These are phyloP conservation scores for Linanthus parryae DNA, from an alignment of 148 eudicot genomes.

Conservation along the genomic window DNA sequence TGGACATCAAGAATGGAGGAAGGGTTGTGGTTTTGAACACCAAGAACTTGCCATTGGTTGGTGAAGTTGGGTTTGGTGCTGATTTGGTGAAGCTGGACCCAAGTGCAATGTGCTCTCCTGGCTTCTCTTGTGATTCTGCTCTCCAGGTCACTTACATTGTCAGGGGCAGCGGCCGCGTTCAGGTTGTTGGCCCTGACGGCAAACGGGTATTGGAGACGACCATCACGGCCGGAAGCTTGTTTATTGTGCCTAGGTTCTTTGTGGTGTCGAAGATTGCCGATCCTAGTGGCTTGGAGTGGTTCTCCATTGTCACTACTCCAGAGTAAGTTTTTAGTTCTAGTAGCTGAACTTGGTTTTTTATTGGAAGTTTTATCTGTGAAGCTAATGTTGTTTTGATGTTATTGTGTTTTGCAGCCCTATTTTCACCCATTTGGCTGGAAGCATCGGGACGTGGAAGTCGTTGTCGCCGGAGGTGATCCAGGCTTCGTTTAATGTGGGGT, in stretches of 20 bases:
- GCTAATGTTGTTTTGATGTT: too few species aligned
- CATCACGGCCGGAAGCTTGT: conserved; percentile 57
- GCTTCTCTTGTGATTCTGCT: conserved; percentile 87
- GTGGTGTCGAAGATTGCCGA: conserved; percentile 81
- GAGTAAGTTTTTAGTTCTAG: too few species aligned
- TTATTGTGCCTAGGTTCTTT: conserved; percentile 82
- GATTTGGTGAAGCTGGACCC: conserved; percentile 72
- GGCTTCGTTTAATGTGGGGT: conserved; percentile 65
- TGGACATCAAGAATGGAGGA: conserved; percentile 68
- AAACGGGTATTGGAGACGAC: conserved; percentile 67
- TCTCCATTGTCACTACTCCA: conserved; percentile 84
- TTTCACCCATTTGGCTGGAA: conserved; percentile 83
- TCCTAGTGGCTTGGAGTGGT: conserved; percentile 80
- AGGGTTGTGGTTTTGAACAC: conserved; percentile 76
- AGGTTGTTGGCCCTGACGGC: conserved; percentile 77
- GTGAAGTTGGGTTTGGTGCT: conserved; percentile 80
- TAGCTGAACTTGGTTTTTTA: too few species aligned
- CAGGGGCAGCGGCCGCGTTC: conserved; percentile 81
- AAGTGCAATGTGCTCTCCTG: conserved; percentile 79
- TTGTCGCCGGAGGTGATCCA: conserved; percentile 66
- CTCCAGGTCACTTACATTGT: conserved; percentile 74
- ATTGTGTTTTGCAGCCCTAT: conserved; percentile 78
- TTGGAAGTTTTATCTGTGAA: too few species aligned
- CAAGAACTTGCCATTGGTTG: conserved; percentile 86
- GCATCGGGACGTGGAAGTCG: conserved; percentile 72